Percentiles rank a stretch among this genome's conserved stretches.
Evolutionary conservation across 352 stramenopile genomes (phyloP).

Genomic region (Pythium brachiatum): DNA sequence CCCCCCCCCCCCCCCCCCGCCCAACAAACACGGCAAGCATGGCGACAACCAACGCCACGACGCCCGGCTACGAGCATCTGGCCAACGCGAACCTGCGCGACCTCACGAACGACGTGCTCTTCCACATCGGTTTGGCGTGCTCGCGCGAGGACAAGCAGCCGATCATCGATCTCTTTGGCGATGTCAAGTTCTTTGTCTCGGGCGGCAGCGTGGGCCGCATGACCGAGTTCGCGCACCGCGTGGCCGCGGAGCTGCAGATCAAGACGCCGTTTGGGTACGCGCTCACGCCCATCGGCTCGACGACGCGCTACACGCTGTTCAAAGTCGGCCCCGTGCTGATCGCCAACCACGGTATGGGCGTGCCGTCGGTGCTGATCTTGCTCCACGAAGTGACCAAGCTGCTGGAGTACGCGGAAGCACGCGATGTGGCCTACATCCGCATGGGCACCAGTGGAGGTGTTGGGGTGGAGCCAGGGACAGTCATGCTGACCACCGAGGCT

Average conservation of each 20-base stretch:
- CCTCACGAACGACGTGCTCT: slow-evolving; percentile 69
- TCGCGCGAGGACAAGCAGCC: slow-evolving; percentile 42
- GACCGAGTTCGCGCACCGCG: slow-evolving; percentile 56
- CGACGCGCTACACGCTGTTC: slow-evolving; percentile 71
- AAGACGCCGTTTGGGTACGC: slow-evolving; percentile 62
- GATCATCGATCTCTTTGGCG: slow-evolving; percentile 52
- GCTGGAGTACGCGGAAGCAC: slow-evolving; percentile 65
- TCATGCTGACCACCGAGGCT: slow-evolving; percentile 80
- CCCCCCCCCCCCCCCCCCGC: no score
- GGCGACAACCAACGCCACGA: neutral
- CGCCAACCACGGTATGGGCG: slow-evolving; percentile 79
- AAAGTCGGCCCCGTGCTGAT: slow-evolving; percentile 81
- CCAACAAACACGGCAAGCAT: neutral
- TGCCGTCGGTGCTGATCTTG: slow-evolving; percentile 78
- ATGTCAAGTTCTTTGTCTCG: slow-evolving; percentile 80
- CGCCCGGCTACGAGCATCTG: slow-evolving; percentile 35
- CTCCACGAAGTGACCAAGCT: slow-evolving; percentile 85
- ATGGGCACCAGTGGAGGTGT: slow-evolving; percentile 82
- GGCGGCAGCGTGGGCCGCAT: slow-evolving; percentile 77
- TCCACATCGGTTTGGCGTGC: slow-evolving; percentile 72
- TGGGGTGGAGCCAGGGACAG: slow-evolving; percentile 69
- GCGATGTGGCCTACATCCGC: slow-evolving; percentile 65
- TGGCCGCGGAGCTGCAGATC: slow-evolving; percentile 56
- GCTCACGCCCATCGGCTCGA: slow-evolving; percentile 62
- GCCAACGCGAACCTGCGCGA: slow-evolving; percentile 59